phyloP scores from a whole-genome alignment of 1,139 yeast species.

The Candida sp. region DNA sequence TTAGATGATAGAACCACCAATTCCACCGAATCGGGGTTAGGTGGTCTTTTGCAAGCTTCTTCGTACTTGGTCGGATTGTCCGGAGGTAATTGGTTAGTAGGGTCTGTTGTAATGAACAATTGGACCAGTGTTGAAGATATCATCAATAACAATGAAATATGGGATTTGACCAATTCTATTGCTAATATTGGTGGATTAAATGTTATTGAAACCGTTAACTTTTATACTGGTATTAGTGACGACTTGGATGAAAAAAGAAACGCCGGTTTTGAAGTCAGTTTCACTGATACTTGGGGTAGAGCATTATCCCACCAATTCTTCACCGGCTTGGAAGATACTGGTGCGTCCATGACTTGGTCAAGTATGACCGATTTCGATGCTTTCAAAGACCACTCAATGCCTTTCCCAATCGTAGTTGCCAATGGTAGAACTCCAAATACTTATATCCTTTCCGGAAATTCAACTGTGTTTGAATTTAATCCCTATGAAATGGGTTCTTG shows the following conservation, averaged over 20 bases:
- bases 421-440: conserved; percentile 77
- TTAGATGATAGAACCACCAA: conserved; percentile 27
- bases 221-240: conserved; percentile 52
- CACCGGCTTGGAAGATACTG: conserved; percentile 50
- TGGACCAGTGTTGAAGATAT: conserved; percentile 71
- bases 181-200: conserved; percentile 70
- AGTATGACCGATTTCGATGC: conserved; percentile 50
- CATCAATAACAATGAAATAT: conserved; percentile 48
- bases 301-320: conserved; percentile 77
- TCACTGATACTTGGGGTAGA: conserved; percentile 97
- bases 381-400: conserved; percentile 63
- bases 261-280: conserved; percentile 74
- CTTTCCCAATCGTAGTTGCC: conserved; percentile 79
- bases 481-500: conserved; percentile 88
- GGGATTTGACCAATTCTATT: conserved; percentile 70
- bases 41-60: conserved; percentile 72
- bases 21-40: conserved; percentile 51
- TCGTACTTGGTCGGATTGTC: conserved; percentile 79
- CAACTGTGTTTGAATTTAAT: conserved; percentile 75
- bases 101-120: conserved; percentile 76
- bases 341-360: conserved; percentile 65
- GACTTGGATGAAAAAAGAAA: conserved; percentile 58
- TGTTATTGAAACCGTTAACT: conserved; percentile 50
- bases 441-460: conserved; percentile 52
- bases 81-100: conserved; percentile 87